A percentile compares a stretch with the other conserved stretches of the same genome.
These are phyloP conservation scores for Lojkania enalia DNA, from an alignment of 2,329 filamentous ascomycete genomes.

Conservation along the genomic window DNA sequence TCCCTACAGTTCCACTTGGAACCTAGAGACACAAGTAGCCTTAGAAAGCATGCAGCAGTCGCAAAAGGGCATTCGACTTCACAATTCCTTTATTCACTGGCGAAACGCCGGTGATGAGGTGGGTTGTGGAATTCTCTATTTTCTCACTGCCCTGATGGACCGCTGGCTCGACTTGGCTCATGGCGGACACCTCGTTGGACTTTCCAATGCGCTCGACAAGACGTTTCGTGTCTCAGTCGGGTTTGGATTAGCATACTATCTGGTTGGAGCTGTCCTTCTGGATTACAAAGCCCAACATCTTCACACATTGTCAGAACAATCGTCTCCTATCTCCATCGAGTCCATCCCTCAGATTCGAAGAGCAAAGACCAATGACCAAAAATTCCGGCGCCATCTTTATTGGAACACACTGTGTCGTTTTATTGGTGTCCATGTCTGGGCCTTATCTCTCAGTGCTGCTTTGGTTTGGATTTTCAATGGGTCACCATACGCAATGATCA, in stretches of 20 bases:
- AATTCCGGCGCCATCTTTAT: slow-evolving; percentile 54
- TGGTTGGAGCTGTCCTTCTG: slow-evolving; percentile 60
- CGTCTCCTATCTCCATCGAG: slow-evolving; percentile 47
- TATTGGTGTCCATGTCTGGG: slow-evolving; percentile 57
- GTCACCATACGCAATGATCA: slow-evolving; percentile 47
- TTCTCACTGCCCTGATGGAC: slow-evolving; percentile 59
- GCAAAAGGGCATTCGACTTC: slow-evolving; percentile 58
- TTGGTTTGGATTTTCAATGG: slow-evolving; percentile 58
- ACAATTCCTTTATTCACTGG: slow-evolving; percentile 62
- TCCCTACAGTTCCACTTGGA: slow-evolving; percentile 61
- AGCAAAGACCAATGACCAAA: slow-evolving; percentile 50
- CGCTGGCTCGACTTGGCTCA: slow-evolving; percentile 57
- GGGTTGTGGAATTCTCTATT: slow-evolving; percentile 58
- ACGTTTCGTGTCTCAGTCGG: slow-evolving; percentile 54
- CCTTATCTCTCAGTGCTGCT: slow-evolving; percentile 53
- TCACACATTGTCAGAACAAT: slow-evolving; percentile 49
- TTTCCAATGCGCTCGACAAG: slow-evolving; percentile 41
- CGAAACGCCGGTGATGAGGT: slow-evolving; percentile 60
- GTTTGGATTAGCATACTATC: slow-evolving; percentile 61
- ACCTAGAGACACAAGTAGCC: slow-evolving; percentile 60
- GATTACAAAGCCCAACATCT: slow-evolving; percentile 59
- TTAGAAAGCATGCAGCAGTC: slow-evolving; percentile 57
- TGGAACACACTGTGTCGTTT: slow-evolving; percentile 56
- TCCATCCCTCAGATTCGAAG: slow-evolving; percentile 49
- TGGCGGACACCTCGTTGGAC: slow-evolving; percentile 48